phyloP scores from a whole-genome alignment of 805 yeast species.

The Metschnikowia noctiluminum region DNA sequence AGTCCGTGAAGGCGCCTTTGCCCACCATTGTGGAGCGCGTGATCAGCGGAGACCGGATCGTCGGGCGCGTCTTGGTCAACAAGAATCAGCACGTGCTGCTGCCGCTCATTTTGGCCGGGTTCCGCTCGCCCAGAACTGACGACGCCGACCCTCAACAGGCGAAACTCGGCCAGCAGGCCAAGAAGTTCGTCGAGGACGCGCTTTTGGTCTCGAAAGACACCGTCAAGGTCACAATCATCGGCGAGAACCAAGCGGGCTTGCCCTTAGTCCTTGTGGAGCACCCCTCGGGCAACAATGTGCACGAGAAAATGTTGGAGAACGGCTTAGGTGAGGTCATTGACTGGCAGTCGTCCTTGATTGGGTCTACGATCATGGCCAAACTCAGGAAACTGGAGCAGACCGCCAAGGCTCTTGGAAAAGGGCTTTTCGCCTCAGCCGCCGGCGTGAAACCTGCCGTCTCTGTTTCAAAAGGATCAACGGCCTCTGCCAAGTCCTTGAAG shows the following conservation, averaged over 20 bases:
- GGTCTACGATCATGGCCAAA: conserved; percentile 57
- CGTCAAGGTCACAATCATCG: conserved; percentile 52
- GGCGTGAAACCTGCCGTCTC: conserved; percentile 16
- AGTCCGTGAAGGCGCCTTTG: conserved; percentile 41
- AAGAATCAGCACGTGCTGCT: conserved; percentile 52
- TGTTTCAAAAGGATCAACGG: conserved; percentile 4
- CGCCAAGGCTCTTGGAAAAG: conserved; percentile 57
- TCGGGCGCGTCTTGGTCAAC: conserved; percentile 52
- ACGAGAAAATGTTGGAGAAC: conserved; percentile 58
- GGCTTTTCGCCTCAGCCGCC: conserved; percentile 50
- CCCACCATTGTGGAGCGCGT: conserved; percentile 71
- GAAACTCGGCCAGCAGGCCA: conserved; percentile 59
- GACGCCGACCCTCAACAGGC: conserved; percentile 31
- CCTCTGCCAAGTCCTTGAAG: conserved; percentile 21
- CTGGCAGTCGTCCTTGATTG: conserved; percentile 72
- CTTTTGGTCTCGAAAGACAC: conserved; percentile 57
- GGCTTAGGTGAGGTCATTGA: conserved; percentile 78
- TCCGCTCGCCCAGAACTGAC: conserved; percentile 67
- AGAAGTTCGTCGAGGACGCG: conserved; percentile 58
- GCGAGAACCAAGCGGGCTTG: conserved; percentile 59
- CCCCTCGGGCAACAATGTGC: conserved; percentile 72
- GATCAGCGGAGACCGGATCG: conserved; percentile 73
- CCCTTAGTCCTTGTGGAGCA: conserved; percentile 58
- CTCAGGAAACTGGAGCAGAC: conserved; percentile 63
- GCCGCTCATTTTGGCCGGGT: conserved; percentile 69